Conservation (phyloP, 202 grass and related monocot genomes). For the Hordeum pubiflorum region DNA sequence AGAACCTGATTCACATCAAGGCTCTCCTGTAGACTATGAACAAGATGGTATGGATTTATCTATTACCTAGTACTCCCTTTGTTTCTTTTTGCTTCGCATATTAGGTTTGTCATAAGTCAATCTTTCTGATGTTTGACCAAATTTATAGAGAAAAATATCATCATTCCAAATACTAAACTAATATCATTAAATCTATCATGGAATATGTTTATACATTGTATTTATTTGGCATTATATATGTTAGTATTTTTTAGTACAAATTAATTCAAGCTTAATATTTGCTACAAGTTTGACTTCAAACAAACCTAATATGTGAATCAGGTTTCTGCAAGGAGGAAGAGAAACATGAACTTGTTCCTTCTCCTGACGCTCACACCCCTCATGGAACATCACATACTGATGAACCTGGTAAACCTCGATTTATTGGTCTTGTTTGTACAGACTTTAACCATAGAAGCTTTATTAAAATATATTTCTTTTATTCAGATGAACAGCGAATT, state of each 20-base stretch:
- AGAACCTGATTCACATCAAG: slow-evolving; percentile 4
- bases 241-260: background rate
- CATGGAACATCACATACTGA: background rate
- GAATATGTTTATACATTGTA: background rate
- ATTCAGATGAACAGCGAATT: background rate
- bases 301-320: background rate
- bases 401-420: slow-evolving; percentile 3
- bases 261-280: too few relatives aligned
- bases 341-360: background rate
- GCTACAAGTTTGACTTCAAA: background rate
- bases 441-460: background rate
- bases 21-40: background rate
- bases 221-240: background rate
- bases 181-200: background rate
- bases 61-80: background rate
- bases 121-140: background rate
- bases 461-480: background rate
- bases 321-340: background rate
- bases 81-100: background rate
- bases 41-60: slow-evolving; percentile 3
- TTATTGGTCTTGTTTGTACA: background rate
- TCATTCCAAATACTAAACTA: background rate
- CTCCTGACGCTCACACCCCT: background rate
- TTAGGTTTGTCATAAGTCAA: background rate
- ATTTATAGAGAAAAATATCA: background rate